Conservation (phyloP, 148 eudicot species). For the Drosera capensis region DNA sequence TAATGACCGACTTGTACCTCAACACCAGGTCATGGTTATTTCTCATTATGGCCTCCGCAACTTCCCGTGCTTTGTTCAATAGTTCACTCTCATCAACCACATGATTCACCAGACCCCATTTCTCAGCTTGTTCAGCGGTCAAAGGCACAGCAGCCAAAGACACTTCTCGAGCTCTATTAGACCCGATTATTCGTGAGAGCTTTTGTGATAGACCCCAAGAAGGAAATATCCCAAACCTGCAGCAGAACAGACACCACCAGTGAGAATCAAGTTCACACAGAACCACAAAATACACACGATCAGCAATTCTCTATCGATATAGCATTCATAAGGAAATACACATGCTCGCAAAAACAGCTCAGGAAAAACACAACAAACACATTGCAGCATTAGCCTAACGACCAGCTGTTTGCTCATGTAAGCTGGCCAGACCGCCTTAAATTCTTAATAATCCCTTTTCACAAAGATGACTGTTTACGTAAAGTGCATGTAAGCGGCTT, state of each 20-base stretch:
- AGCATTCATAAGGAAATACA: neutral
- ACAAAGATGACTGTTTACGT: too few relatives aligned
- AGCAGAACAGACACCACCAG: neutral
- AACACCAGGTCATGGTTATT: conserved; percentile 71
- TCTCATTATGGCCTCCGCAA: conserved; percentile 64
- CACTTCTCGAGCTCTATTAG: conserved; percentile 76
- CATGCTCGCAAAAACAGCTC: neutral
- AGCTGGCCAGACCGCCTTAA: too few relatives aligned
- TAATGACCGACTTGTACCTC: conserved; percentile 79
- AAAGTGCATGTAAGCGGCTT: too few relatives aligned
- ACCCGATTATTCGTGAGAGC: conserved; percentile 80
- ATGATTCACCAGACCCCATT: conserved; percentile 75
- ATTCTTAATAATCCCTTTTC: too few relatives aligned
- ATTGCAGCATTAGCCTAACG: too few relatives aligned
- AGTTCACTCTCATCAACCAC: conserved; percentile 57
- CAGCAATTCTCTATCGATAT: too few relatives aligned
- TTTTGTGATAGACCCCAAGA: conserved; percentile 99
- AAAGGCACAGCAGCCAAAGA: conserved; percentile 58
- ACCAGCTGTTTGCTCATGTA: too few relatives aligned
- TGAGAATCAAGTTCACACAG: neutral
- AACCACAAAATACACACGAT: neutral
- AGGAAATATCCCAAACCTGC: conserved; percentile 92
- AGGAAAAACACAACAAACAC: neutral
- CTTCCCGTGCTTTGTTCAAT: conserved; percentile 54
- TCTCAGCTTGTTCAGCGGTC: conserved; percentile 71